These are phyloP conservation scores for Trichocomaceae sp. DNA, from an alignment of 2,329 filamentous ascomycete species.

Conservation along the genomic window DNA sequence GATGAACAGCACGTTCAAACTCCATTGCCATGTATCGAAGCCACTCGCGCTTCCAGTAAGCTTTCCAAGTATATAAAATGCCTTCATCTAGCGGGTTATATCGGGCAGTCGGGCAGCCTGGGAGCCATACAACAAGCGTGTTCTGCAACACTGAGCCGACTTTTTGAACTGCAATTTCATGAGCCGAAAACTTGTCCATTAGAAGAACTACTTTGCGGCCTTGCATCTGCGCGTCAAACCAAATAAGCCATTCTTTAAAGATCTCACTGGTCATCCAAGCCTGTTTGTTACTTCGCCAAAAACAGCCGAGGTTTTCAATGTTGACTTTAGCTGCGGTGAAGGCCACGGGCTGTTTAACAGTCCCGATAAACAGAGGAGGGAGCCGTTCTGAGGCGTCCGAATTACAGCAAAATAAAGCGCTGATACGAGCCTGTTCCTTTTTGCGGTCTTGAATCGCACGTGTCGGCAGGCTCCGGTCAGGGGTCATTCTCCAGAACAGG, in stretches of 20 bases:
- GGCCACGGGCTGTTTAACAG: conserved; percentile 17
- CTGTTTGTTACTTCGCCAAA: conserved; percentile 22
- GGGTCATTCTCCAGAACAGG: conserved; percentile 18
- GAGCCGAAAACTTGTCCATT: conserved; percentile 16
- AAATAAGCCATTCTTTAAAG: conserved; percentile 18
- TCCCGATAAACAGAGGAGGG: conserved; percentile 19
- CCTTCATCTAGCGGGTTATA: conserved; percentile 15
- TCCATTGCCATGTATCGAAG: conserved; percentile 6
- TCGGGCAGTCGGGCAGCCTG: background rate
- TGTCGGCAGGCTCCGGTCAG: conserved; percentile 10
- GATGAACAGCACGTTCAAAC: conserved; percentile 2
- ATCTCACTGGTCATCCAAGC: conserved; percentile 18
- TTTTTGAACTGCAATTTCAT: conserved; percentile 10
- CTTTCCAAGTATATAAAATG: conserved; percentile 11
- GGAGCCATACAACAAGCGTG: conserved; percentile 15
- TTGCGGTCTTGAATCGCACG: conserved; percentile 4
- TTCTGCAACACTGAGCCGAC: conserved; percentile 12
- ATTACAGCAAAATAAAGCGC: conserved; percentile 19
- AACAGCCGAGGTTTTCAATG: conserved; percentile 18
- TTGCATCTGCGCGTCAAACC: conserved; percentile 13
- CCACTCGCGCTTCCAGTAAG: conserved; percentile 10
- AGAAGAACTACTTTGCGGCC: conserved; percentile 17
- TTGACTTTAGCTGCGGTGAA: conserved; percentile 18
- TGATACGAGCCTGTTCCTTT: conserved; percentile 17
- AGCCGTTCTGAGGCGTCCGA: conserved; percentile 21